Evolutionary conservation across 306 rosid species (phyloP).

Genomic region (Vigna mungo): DNA sequence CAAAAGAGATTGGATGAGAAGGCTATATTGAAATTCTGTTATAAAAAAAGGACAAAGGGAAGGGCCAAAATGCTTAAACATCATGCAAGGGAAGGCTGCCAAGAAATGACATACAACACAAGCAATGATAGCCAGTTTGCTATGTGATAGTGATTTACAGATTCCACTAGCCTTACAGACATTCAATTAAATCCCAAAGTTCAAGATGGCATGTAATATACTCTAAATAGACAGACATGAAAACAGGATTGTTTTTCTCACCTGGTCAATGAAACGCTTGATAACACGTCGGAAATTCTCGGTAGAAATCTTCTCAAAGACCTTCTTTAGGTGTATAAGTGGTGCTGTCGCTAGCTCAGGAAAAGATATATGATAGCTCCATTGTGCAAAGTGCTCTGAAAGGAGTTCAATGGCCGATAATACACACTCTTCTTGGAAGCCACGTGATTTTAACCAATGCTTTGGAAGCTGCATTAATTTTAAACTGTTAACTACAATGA

Average conservation of each 20-base stretch:
- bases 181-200: conserved; percentile 19
- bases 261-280: conserved; percentile 92
- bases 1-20: conserved; percentile 20
- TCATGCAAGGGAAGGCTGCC: background rate
- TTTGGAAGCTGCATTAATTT: conserved; percentile 77
- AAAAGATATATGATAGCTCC: conserved; percentile 89
- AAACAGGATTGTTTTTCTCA: conserved; percentile 37
- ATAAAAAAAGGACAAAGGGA: conserved; percentile 30
- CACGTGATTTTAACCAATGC: conserved; percentile 82
- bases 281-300: conserved; percentile 76
- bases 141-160: background rate
- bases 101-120: conserved; percentile 8
- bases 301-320: conserved; percentile 62
- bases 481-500: conserved; percentile 37
- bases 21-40: conserved; percentile 1
- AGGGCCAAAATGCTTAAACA: background rate
- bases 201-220: conserved; percentile 21
- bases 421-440: conserved; percentile 77
- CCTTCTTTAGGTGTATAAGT: conserved; percentile 73
- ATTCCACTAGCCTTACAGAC: conserved; percentile 6
- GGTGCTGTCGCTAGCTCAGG: conserved; percentile 90
- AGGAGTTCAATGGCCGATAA: conserved; percentile 83
- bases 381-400: conserved; percentile 79
- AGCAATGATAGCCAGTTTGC: conserved; percentile 1
- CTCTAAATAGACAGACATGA: background rate